Evolutionary conservation across 129 eudicot species (phyloP).

Genomic region (Escallonia rubra): DNA sequence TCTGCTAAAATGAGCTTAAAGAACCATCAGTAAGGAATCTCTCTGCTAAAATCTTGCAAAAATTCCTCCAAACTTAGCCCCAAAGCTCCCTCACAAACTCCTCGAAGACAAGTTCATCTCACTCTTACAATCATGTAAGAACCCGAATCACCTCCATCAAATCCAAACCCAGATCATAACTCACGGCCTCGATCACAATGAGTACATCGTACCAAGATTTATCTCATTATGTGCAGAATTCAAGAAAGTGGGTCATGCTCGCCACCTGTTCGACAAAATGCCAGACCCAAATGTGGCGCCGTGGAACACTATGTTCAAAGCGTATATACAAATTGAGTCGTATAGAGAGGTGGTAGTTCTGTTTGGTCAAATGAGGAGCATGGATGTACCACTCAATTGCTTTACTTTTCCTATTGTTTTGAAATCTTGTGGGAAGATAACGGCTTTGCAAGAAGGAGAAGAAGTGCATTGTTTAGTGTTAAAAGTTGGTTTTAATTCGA

Average conservation of each 20-base stretch:
- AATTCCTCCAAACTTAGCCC: slow-evolving; percentile 8
- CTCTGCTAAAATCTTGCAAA: background rate
- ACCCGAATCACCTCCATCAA: slow-evolving; percentile 19
- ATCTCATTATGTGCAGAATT: too few species aligned
- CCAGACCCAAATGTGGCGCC: slow-evolving; percentile 17
- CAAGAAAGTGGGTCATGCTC: slow-evolving; percentile 11
- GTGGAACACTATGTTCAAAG: slow-evolving; percentile 38
- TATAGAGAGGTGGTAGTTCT: slow-evolving; percentile 26
- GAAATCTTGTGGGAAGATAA: slow-evolving; percentile 26
- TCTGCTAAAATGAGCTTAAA: too few species aligned
- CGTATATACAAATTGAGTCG: slow-evolving; percentile 34
- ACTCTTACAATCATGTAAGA: slow-evolving; percentile 31
- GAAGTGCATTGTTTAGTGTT: slow-evolving; percentile 36
- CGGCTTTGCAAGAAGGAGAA: slow-evolving; percentile 32
- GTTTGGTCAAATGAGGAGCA: slow-evolving; percentile 29
- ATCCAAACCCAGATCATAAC: slow-evolving; percentile 16
- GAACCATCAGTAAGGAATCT: too few species aligned
- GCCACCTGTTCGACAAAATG: slow-evolving; percentile 35
- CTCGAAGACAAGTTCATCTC: slow-evolving; percentile 26
- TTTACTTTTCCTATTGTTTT: slow-evolving; percentile 36
- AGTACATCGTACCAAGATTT: too few species aligned
- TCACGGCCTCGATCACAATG: too few species aligned
- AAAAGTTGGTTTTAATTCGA: slow-evolving; percentile 29
- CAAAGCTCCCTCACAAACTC: slow-evolving; percentile 6
- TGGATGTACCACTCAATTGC: slow-evolving; percentile 25